A percentile compares a stretch with the other conserved stretches of the same genome.
phyloP scores from a whole-genome alignment of 352 stramenopile species.

The Pythium utonaiense region DNA sequence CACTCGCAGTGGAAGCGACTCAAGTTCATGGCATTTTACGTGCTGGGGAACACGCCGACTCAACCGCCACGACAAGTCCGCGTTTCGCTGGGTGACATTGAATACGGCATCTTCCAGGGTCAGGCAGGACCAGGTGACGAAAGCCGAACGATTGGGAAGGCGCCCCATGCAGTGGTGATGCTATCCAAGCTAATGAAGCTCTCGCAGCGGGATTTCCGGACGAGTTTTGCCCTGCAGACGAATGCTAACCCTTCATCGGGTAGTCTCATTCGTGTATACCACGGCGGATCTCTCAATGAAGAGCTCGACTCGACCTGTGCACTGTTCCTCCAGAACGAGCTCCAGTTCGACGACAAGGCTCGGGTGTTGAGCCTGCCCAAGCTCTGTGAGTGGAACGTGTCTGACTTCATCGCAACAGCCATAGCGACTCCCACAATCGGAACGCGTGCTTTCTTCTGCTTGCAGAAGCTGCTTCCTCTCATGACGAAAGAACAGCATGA shows the following conservation, averaged over 20 bases:
- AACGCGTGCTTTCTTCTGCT: conserved; percentile 54
- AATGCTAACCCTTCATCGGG: conserved; percentile 32
- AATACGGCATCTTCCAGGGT: conserved; percentile 73
- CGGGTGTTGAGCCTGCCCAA: conserved; percentile 51
- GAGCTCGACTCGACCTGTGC: conserved; percentile 70
- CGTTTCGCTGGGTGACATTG: conserved; percentile 79
- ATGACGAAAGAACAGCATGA: conserved; percentile 54
- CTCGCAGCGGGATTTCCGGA: conserved; percentile 63
- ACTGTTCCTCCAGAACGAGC: conserved; percentile 35
- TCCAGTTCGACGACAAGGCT: conserved; percentile 34
- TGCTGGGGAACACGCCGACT: conserved; percentile 23
- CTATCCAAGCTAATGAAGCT: conserved; percentile 23
- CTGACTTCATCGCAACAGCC: conserved; percentile 18
- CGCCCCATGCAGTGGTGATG: conserved; percentile 21
- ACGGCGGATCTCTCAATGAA: conserved; percentile 45
- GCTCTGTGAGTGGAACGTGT: conserved; percentile 52
- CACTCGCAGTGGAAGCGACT: conserved; percentile 75
- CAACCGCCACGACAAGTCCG: conserved; percentile 19
- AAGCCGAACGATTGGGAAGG: not conserved
- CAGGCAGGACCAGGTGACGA: conserved; percentile 19
- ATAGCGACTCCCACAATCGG: conserved; percentile 9
- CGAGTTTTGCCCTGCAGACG: conserved; percentile 84
- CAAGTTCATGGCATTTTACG: conserved; percentile 51
- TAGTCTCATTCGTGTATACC: conserved; percentile 67
- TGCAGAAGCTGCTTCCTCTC: conserved; percentile 59